A percentile compares a stretch with the other conserved stretches of the same genome.
Conservation (phyloP, 306 rosid species). For the Citrullus mucosospermus region DNA sequence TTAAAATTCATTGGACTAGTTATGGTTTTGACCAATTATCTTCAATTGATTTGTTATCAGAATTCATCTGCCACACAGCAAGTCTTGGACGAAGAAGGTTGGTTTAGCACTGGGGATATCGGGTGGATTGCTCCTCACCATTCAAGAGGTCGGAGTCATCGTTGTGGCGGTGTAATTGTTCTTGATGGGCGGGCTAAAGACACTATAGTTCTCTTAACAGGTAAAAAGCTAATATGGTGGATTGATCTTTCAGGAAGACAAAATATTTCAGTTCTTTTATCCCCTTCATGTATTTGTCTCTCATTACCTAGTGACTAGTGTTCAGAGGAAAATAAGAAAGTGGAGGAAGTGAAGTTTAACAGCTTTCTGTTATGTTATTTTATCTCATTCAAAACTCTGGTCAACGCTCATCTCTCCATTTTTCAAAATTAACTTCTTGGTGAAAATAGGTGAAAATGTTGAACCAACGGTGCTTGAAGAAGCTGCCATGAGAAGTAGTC, state of each 20-base stretch:
- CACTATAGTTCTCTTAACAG: constrained; percentile 87
- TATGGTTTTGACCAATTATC: not conserved
- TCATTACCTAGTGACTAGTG: not conserved
- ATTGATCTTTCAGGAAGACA: not conserved
- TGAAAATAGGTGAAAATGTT: constrained; percentile 72
- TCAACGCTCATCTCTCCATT: not conserved
- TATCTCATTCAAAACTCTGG: not conserved
- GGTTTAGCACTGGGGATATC: constrained; percentile 84
- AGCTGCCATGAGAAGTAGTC: constrained; percentile 75
- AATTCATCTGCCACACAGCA: constrained; percentile 58
- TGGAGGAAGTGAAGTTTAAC: not conserved
- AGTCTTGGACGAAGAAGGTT: constrained; percentile 62
- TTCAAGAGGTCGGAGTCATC: constrained; percentile 58
- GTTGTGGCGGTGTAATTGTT: constrained; percentile 59
- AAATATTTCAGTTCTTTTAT: not conserved
- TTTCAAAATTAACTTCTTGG: constrained; percentile 14
- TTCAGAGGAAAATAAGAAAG: not conserved
- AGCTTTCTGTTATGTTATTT: not conserved
- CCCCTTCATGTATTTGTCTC: not conserved
- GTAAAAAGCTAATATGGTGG: constrained; percentile 11
- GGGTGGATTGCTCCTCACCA: constrained; percentile 87
- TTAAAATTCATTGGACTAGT: not conserved
- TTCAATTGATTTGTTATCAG: constrained; percentile 25
- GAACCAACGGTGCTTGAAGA: constrained; percentile 85
- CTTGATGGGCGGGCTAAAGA: constrained; percentile 94